Evolutionary conservation across 202 grass and related monocot species (phyloP), one percentile per base, ranked within the genome.

Genomic region (Zoysia matrella): DNA sequence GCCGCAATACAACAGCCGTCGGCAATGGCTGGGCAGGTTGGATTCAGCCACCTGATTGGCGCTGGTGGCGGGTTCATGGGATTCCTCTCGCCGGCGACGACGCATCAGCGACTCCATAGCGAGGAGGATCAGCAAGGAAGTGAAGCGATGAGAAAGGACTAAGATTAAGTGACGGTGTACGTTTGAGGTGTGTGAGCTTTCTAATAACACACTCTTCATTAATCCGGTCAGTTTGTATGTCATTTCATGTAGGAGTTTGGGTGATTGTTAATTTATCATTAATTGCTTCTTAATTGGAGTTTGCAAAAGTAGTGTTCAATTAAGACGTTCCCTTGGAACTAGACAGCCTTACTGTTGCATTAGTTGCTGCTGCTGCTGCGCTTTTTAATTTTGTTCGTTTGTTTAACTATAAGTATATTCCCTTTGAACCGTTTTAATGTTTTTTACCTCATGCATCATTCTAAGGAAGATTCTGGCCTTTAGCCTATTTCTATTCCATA

Each of bases 91-190:
- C 92, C 94, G 16, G 67, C 92, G 22, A 22, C 22, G 22, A 22
- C 22, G 22, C 22, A 22, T 22, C 22, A 22, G 22, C 22, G 22
- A 22, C 4, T 22, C 22, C 22, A 22, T 22, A 22, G 22, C 75
- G 92, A 92, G 62, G 92, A 97, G 56, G 94, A 22, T 22, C 22
- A 97, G 67, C 74, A 89, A 66, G 88, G 75, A 47, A 65, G 39
- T 47, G 84, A 83, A 13, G 80, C 15, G 40, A 86, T 90, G 84
- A 83, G 73, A 77, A 77, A 71, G 43, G 75, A 86, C 45, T 86
- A 49, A 22, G 22, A 80, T 7, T 8, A 39, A 22, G 39, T 63
- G 36, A 47, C 22, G 39, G 45, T 30, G 67, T 8, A 52, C n/a
- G 44, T 54, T 63, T 56, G 61, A 75, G 83, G 74, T 57, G 83